Evolutionary conservation across 495 filamentous ascomycete genomes (phyloP).

Genomic region (Penicillium fimorum): DNA sequence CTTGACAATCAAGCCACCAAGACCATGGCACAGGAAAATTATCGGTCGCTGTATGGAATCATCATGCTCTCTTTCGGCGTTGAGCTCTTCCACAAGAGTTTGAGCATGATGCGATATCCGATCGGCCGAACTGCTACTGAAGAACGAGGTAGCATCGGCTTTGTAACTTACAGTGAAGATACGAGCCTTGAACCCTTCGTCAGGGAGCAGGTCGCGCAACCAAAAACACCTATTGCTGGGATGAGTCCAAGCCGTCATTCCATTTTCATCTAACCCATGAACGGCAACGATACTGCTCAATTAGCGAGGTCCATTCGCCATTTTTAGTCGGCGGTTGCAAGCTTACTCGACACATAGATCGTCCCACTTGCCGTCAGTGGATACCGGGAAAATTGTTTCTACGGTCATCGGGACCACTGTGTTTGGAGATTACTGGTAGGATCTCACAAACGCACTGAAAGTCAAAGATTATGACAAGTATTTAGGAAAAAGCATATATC

Average conservation of each 20-base stretch:
- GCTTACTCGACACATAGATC: constrained; percentile 3
- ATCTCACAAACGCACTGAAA: background rate
- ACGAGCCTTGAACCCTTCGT: constrained; percentile 10
- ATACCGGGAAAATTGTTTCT: constrained; percentile 2
- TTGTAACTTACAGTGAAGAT: constrained; percentile 19
- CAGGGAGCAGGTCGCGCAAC: constrained; percentile 20
- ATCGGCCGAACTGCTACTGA: constrained; percentile 16
- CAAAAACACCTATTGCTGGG: constrained; percentile 11
- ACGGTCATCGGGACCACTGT: background rate
- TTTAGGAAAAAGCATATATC: background rate
- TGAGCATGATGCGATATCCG: constrained; percentile 17
- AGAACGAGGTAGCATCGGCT: constrained; percentile 15
- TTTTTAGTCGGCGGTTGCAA: background rate
- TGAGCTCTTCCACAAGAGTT: constrained; percentile 14
- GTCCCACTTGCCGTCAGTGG: background rate
- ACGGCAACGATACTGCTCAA: constrained; percentile 4
- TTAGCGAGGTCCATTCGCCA: background rate
- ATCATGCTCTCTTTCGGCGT: constrained; percentile 11
- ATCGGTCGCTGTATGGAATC: constrained; percentile 15
- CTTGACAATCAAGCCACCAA: constrained; percentile 20
- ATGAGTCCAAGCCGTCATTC: constrained; percentile 6
- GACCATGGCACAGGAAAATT: constrained; percentile 20
- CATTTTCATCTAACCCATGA: background rate
- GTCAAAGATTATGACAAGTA: background rate
- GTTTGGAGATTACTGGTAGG: background rate